Evolutionary conservation across 2,329 filamentous ascomycete genomes (phyloP).

Genomic region (Cladobotryum protrusum): DNA sequence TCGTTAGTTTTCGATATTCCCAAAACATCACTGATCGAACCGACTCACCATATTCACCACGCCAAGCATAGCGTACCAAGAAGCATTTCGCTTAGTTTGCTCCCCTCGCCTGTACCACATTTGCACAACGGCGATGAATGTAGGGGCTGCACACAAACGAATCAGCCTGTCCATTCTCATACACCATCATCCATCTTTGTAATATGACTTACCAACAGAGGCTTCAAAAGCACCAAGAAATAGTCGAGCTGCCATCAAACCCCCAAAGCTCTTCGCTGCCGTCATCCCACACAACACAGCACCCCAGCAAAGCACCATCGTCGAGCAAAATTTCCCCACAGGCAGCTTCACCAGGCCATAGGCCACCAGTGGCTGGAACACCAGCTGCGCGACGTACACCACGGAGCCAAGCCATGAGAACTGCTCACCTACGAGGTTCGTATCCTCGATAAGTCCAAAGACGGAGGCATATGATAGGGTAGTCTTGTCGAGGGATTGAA

Average conservation of each 20-base stretch:
- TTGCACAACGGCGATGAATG: slow-evolving; percentile 26
- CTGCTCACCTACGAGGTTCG: slow-evolving; percentile 41
- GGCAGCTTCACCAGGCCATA: slow-evolving; percentile 50
- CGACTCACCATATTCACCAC: slow-evolving; percentile 24
- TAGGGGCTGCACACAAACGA: slow-evolving; percentile 17
- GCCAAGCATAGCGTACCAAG: slow-evolving; percentile 28
- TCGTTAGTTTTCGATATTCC: not conserved
- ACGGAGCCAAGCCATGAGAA: slow-evolving; percentile 58
- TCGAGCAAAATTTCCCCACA: slow-evolving; percentile 47
- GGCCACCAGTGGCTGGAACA: slow-evolving; percentile 47
- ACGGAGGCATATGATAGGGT: slow-evolving; percentile 56
- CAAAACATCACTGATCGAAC: not conserved
- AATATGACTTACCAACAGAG: slow-evolving; percentile 27
- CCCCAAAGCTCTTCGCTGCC: slow-evolving; percentile 41
- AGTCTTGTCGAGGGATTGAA: slow-evolving; percentile 25
- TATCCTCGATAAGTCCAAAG: slow-evolving; percentile 52
- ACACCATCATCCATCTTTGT: not conserved
- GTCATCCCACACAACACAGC: slow-evolving; percentile 46
- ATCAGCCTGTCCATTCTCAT: not conserved
- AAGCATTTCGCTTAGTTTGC: slow-evolving; percentile 26
- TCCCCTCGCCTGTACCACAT: slow-evolving; percentile 32
- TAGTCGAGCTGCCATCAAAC: slow-evolving; percentile 39
- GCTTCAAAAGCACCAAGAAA: slow-evolving; percentile 43
- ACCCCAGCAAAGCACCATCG: slow-evolving; percentile 49
- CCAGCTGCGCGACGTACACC: slow-evolving; percentile 28